Evolutionary conservation across 495 filamentous ascomycete genomes (phyloP).

Genomic region (Terfezia claveryi): DNA sequence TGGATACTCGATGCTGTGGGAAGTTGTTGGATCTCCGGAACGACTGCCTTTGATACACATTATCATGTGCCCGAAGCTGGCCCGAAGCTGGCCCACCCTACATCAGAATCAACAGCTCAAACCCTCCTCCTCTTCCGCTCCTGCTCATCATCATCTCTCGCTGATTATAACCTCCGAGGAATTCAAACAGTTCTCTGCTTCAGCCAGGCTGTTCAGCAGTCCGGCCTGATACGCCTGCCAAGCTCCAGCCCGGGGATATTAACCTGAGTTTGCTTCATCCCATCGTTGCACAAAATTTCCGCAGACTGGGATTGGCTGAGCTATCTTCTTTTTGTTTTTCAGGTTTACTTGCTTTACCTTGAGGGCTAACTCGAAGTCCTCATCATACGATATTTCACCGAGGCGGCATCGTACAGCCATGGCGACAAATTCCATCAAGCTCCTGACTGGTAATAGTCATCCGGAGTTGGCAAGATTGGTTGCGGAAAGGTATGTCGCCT

Average conservation of each 20-base stretch:
- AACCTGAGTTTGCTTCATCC: background rate
- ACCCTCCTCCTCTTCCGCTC: too few relatives aligned
- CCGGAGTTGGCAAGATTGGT: slow-evolving; percentile 73
- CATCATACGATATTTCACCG: background rate
- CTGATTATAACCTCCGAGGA: too few relatives aligned
- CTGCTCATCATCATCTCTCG: too few relatives aligned
- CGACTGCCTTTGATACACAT: too few relatives aligned
- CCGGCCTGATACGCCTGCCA: too few relatives aligned
- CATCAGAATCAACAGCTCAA: too few relatives aligned
- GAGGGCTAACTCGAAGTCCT: background rate
- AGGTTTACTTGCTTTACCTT: background rate
- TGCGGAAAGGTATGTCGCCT: slow-evolving; percentile 52
- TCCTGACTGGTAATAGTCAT: slow-evolving; percentile 90
- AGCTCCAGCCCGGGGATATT: background rate
- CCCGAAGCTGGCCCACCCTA: too few relatives aligned
- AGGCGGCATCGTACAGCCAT: background rate
- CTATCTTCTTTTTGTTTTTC: background rate
- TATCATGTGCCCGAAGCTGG: too few relatives aligned
- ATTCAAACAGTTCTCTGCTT: too few relatives aligned
- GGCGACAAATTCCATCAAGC: slow-evolving; percentile 63
- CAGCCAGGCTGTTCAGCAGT: too few relatives aligned
- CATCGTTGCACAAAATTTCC: background rate
- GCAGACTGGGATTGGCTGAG: background rate
- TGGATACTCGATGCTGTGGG: too few relatives aligned
- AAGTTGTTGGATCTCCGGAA: too few relatives aligned